Percentiles rank a stretch among this genome's conserved stretches.
Conservation (phyloP, 257 asterid genomes). For the Apocynum venetum region DNA sequence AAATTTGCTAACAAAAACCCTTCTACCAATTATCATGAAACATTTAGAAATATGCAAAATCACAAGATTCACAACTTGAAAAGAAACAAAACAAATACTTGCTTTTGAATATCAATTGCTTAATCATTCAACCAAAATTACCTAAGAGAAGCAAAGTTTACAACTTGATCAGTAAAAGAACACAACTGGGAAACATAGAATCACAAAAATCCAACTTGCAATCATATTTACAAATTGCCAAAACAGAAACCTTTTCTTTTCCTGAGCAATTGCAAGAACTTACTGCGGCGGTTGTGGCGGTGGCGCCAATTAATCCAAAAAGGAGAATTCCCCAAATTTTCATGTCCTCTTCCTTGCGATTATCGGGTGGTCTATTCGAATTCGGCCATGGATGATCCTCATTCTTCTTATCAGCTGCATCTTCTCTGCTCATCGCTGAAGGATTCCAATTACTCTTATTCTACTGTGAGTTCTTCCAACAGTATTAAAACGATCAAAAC, state of each 20-base stretch:
- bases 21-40: background rate
- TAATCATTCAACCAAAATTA: background rate
- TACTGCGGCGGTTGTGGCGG: slow-evolving; percentile 76
- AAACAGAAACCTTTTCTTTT: background rate
- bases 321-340: slow-evolving; percentile 58
- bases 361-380: slow-evolving; percentile 20
- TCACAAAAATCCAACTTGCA: background rate
- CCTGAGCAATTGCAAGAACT: slow-evolving; percentile 14
- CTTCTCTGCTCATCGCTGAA: slow-evolving; percentile 44
- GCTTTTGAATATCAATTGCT: background rate
- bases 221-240: background rate
- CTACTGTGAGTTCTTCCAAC: background rate
- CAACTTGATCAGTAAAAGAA: background rate
- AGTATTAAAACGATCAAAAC: background rate
- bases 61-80: background rate
- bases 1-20: background rate
- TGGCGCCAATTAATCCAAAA: slow-evolving; percentile 78
- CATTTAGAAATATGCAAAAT: background rate
- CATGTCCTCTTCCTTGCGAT: slow-evolving; percentile 36
- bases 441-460: background rate
- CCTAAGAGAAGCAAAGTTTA: background rate
- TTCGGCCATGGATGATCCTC: slow-evolving; percentile 39
- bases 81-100: background rate
- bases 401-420: slow-evolving; percentile 28
- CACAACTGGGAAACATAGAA: background rate